phyloP scores from a whole-genome alignment of 164 flowering plant genomes.

The grape (Vitis vinifera) region DNA sequence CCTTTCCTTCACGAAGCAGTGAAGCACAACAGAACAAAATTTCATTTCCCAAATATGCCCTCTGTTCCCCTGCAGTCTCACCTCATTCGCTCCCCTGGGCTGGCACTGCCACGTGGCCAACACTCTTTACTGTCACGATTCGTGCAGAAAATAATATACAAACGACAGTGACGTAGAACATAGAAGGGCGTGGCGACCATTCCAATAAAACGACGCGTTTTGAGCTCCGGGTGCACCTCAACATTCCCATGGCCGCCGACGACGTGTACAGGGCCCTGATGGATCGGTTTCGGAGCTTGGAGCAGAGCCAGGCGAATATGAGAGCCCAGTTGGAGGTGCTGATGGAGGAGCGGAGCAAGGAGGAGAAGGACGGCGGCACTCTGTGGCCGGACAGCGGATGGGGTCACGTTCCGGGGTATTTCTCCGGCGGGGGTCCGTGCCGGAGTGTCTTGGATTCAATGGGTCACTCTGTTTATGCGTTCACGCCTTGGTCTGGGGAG shows the following conservation, averaged over 20 bases:
- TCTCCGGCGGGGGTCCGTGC: conserved; percentile 32
- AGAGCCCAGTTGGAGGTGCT: conserved; percentile 40
- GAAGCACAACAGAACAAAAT: background rate
- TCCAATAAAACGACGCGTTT: background rate
- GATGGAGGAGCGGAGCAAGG: conserved; percentile 1
- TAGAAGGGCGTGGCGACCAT: background rate
- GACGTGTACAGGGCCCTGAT: conserved; percentile 23
- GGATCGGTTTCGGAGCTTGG: conserved; percentile 49
- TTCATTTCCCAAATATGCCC: background rate
- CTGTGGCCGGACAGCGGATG: conserved; percentile 11
- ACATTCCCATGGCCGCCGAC: conserved; percentile 11
- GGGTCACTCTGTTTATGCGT: conserved; percentile 70
- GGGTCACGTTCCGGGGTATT: conserved; percentile 35
- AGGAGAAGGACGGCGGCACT: conserved; percentile 14
- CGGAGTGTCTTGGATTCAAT: conserved; percentile 52
- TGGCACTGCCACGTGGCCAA: conserved; percentile 18
- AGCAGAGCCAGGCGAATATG: conserved; percentile 50
- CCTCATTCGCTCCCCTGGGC: conserved; percentile 12
- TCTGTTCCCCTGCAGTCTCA: background rate
- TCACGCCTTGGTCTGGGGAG: conserved; percentile 49
- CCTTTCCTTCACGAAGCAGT: background rate
- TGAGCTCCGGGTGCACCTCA: background rate
- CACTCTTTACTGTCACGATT: conserved; percentile 1
- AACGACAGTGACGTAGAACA: background rate
- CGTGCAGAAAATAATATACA: background rate